Conservation (phyloP, 1,284 basidiomycete genomes). For the Sanghuangporus baumii region DNA sequence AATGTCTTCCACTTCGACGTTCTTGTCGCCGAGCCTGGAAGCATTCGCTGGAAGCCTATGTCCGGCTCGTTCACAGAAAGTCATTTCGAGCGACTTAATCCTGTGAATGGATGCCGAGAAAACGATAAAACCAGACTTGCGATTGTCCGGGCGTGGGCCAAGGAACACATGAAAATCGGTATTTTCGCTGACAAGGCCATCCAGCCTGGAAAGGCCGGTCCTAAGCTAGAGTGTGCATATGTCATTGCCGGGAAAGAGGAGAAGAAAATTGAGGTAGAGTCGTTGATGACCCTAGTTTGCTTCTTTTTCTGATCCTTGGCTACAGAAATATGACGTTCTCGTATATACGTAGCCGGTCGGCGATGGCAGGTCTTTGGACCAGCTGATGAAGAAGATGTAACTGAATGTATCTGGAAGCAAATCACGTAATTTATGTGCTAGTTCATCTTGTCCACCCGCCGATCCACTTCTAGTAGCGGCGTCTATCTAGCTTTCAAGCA, state of each 20-base stretch:
- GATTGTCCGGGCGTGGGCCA: not conserved
- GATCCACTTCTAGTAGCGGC: no score
- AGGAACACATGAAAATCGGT: not conserved
- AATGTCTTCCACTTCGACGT: not conserved
- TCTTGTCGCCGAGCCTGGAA: not conserved
- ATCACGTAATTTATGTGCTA: no score
- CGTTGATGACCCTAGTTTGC: not conserved
- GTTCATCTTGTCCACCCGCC: no score
- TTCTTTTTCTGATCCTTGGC: not conserved
- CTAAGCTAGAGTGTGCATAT: not conserved
- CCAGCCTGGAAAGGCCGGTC: not conserved
- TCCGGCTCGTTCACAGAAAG: not conserved
- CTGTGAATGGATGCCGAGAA: not conserved
- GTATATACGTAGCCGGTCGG: not conserved
- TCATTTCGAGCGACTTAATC: not conserved
- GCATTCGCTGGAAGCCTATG: not conserved
- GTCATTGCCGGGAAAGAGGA: not conserved
- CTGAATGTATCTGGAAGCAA: no score
- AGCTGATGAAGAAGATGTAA: no score
- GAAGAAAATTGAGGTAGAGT: not conserved
- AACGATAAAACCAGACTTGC: not conserved
- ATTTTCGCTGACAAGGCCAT: not conserved
- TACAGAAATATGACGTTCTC: not conserved
- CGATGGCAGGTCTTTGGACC: no score
- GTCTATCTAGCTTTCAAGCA: no score